Evolutionary conservation across 2,329 filamentous ascomycete species (phyloP).

Genomic region (Epichloe uncinata): DNA sequence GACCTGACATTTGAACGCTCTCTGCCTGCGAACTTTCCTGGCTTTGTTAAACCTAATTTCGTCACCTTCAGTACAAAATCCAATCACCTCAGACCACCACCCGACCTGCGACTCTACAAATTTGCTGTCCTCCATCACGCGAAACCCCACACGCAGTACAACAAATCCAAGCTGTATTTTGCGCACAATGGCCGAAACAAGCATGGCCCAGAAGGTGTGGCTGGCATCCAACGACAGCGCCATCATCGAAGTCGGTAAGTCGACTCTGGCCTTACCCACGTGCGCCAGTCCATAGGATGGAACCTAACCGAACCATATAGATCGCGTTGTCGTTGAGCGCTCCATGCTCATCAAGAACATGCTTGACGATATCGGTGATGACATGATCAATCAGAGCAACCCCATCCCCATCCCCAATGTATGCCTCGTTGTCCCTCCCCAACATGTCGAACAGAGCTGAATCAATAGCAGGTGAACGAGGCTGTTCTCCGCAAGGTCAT

Average conservation of each 20-base stretch:
- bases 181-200: conserved; percentile 24
- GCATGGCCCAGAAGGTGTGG: conserved; percentile 27
- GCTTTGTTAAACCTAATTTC: background rate
- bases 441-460: background rate
- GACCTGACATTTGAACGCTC: background rate
- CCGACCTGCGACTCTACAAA: background rate
- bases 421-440: conserved; percentile 15
- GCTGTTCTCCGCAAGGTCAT: conserved; percentile 90
- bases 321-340: conserved; percentile 75
- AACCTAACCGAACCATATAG: conserved; percentile 32
- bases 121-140: background rate
- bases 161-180: background rate
- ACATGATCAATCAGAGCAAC: conserved; percentile 38
- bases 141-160: background rate
- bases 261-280: background rate
- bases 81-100: background rate
- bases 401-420: conserved; percentile 82
- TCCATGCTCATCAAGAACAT: conserved; percentile 97
- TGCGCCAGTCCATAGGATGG: background rate
- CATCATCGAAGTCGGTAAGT: conserved; percentile 34
- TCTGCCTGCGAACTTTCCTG: background rate
- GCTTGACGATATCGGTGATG: conserved; percentile 79
- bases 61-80: background rate
- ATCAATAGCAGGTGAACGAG: conserved; percentile 63
- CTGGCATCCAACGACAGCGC: conserved; percentile 39